Conservation (phyloP, 2,329 filamentous ascomycete genomes). For the Cladosporium cucumerinum region DNA sequence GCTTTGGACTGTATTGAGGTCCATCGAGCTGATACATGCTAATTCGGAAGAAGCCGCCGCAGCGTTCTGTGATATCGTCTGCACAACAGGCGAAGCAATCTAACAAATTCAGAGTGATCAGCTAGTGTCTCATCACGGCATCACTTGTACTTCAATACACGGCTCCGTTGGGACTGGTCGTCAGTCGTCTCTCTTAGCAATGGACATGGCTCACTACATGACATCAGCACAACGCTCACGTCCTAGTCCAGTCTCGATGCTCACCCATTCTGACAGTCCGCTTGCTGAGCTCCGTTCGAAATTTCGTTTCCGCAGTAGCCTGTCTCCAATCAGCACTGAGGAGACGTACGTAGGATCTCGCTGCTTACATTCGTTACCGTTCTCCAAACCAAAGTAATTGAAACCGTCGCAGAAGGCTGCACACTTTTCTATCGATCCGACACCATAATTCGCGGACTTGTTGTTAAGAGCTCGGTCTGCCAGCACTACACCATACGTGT, state of each 20-base stretch:
- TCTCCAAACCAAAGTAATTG: slow-evolving; percentile 3
- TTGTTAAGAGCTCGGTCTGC: neutral
- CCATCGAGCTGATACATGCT: slow-evolving; percentile 5
- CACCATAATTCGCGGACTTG: neutral
- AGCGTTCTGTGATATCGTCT: neutral
- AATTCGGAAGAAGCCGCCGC: slow-evolving; percentile 5
- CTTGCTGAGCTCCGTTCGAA: neutral
- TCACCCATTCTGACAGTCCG: slow-evolving; percentile 8
- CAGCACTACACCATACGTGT: neutral
- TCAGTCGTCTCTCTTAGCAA: neutral
- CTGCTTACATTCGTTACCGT: slow-evolving; percentile 3
- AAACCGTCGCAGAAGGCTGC: neutral
- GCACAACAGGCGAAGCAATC: slow-evolving; percentile 2
- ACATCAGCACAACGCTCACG: neutral
- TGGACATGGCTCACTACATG: neutral
- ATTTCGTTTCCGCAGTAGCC: slow-evolving; percentile 10
- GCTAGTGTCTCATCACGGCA: neutral
- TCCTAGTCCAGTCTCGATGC: neutral
- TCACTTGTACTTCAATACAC: neutral
- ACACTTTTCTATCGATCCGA: slow-evolving; percentile 2
- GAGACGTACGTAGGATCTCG: neutral
- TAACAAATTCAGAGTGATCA: neutral
- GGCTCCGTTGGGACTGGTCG: neutral
- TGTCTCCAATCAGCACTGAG: neutral
- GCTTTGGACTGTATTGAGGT: neutral